These are phyloP conservation scores for Pezicula radicicola DNA, from an alignment of 2,329 filamentous ascomycete genomes.

Conservation along the genomic window DNA sequence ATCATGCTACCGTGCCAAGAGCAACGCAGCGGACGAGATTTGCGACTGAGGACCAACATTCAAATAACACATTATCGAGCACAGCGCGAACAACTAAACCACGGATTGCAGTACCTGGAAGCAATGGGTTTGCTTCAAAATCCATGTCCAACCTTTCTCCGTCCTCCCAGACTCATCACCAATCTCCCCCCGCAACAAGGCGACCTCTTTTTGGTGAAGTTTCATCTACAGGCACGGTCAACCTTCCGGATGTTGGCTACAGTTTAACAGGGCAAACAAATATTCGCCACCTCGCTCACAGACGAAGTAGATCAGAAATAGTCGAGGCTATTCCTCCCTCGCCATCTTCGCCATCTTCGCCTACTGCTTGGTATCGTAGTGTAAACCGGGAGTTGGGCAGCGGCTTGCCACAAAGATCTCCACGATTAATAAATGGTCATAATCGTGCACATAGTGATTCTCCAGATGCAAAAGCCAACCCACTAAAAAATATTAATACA, in stretches of 20 bases:
- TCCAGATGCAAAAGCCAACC: slow-evolving; percentile 30
- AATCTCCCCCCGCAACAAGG: slow-evolving; percentile 28
- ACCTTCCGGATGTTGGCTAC: slow-evolving; percentile 58
- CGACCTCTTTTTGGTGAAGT: slow-evolving; percentile 75
- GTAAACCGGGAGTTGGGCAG: slow-evolving; percentile 39
- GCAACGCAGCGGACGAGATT: slow-evolving; percentile 42
- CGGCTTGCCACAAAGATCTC: slow-evolving; percentile 20
- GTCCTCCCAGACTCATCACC: slow-evolving; percentile 22
- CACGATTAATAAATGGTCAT: slow-evolving; percentile 36
- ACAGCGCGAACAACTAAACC: slow-evolving; percentile 57
- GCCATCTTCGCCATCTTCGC: slow-evolving; percentile 62
- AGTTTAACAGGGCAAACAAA: slow-evolving; percentile 56
- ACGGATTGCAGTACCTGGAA: slow-evolving; percentile 31
- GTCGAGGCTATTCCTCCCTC: slow-evolving; percentile 38
- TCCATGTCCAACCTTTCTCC: slow-evolving; percentile 41
- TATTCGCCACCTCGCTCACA: slow-evolving; percentile 48
- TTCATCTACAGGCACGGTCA: slow-evolving; percentile 50
- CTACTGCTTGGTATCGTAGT: slow-evolving; percentile 62
- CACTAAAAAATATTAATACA: slow-evolving; percentile 20
- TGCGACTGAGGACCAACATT: slow-evolving; percentile 47
- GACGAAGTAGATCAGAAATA: slow-evolving; percentile 53
- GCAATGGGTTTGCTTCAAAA: slow-evolving; percentile 36
- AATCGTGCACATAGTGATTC: slow-evolving; percentile 60
- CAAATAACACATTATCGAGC: slow-evolving; percentile 55
- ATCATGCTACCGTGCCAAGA: slow-evolving; percentile 10